Evolutionary conservation across 2,329 filamentous ascomycete species (phyloP), one percentile per base, ranked within the genome.

Genomic region (Thielaviopsis musarum): DNA sequence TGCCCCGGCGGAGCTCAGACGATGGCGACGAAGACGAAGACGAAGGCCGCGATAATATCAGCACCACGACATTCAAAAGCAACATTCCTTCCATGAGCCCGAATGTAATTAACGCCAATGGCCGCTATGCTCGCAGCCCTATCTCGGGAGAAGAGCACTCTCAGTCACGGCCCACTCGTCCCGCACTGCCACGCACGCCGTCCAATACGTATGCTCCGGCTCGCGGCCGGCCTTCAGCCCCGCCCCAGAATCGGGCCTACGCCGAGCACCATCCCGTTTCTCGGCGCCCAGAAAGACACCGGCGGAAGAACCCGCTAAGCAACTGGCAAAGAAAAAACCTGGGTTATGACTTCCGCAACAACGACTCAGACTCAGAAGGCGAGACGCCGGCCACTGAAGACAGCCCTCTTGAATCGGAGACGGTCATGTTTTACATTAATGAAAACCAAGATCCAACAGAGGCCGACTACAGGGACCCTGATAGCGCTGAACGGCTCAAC

Each of bases 311-410:
- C 41, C 49, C 49, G 3, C 22, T 59, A 19, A 59, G 52, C 38
- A 41, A 41, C 10, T 57, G 54, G 54, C 56, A 48, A n/a, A 51
- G 22, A 45, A 89, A 95, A 70, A 84, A 91, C 65, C 80, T 97
- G 67, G 84, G 90, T 61, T 88, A 94, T 68, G 88, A 93, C 65
- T 70, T 71, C 56, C 66, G 67, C 51, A 85, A 86, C 63, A 73
- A 70, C 52, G 90, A 93, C 64, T 90, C 89, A 6, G 90, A 95
- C 65, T 85, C 87, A 0, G 93, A 96, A 65, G 91, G 93, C 34
- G 91, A 95, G 67, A 95, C 89, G 0, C 90, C 91, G 0, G 87
- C 85, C 0, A 89, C 88, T 0, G 91, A 94, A 65, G 91, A 96
- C 60, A 90, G 95, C 68, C 78, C 83, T 17, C 91, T 91, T 70